Evolutionary conservation across 208 protist species (phyloP), one percentile per base, ranked within the genome.

Genomic region (Leishmania aethiopica): DNA sequence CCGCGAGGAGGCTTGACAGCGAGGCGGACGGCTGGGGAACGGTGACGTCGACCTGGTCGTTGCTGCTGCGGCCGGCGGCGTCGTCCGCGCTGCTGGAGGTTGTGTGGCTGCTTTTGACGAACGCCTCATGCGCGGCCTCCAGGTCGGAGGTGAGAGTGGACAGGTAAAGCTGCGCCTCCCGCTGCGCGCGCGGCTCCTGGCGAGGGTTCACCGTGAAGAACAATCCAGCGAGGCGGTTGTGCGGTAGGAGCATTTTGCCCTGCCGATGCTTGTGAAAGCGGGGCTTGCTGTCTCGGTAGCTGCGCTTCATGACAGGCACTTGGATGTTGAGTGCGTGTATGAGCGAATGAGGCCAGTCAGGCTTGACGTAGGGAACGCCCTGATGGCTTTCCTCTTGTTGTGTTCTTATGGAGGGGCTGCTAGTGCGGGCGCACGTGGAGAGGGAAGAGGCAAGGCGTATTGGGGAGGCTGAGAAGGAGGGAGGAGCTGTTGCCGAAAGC

Each of bases 161-260:
- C 22, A 95, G 84, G 80, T 95, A 96, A 37, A 91, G 85, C 75
- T 93, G 91, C 53, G 89, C 86, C 77, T 96, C 93, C 2, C 93
- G 91, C n/a, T 90, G 71, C n/a, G 93, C 93, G 49, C 88, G 88
- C 32, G 51, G 40, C 42, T 91, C 91, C 66, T 95, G 92, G 15
- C 83, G 86, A 40, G 93, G 93, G 71, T 96, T 95, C 37, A 95
- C 86, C 2, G 88, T 95, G 84, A 94, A 94, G 32, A 96, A 86
- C 5, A 96, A 53, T 2, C 93, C 93, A 10, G 91, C 85, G 64
- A 93, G 77, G 17, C 74, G 79, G 57, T 85, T 88, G 71, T 97
- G 92, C 32, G 94, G 94, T 40, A 94, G 72, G 17, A 97, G 86
- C 81, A 95, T 86, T 42, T 86, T 81, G 66, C 90, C 92, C 53